phyloP scores from a whole-genome alignment of 108 stramenopile species.

The Schizochytrium sp. region DNA sequence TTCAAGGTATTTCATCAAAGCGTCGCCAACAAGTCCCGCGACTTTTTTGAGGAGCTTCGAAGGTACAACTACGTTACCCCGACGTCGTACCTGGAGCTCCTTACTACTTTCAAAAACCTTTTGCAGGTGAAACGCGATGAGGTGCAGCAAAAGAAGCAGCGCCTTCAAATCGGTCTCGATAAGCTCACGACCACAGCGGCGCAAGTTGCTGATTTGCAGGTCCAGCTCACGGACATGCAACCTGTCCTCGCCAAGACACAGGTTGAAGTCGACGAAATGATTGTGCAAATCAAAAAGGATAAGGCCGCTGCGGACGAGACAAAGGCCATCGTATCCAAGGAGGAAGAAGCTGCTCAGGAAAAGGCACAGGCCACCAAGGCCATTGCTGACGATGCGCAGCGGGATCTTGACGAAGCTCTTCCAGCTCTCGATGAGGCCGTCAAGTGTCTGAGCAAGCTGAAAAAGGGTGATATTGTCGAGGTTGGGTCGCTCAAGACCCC shows the following conservation, averaged over 20 bases:
- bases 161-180: constrained; percentile 56
- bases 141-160: constrained; percentile 39
- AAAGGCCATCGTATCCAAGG: constrained; percentile 40
- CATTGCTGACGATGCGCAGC: constrained; percentile 53
- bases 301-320: constrained; percentile 46
- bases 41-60: constrained; percentile 45
- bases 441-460: constrained; percentile 45
- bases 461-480: constrained; percentile 55
- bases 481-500: constrained; percentile 44
- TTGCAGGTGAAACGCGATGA: constrained; percentile 40
- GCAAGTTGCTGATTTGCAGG: constrained; percentile 40
- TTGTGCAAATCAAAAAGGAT: constrained; percentile 42
- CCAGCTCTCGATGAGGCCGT: constrained; percentile 55
- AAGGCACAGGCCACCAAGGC: constrained; percentile 41
- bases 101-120: constrained; percentile 43
- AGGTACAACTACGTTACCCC: constrained; percentile 57
- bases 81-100: constrained; percentile 54
- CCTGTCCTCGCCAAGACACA: constrained; percentile 48
- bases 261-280: constrained; percentile 41
- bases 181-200: constrained; percentile 38
- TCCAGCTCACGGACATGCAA: constrained; percentile 48
- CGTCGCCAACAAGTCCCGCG: constrained; percentile 40
- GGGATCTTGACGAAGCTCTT: constrained; percentile 50
- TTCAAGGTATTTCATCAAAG: constrained; percentile 50
- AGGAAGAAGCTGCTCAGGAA: constrained; percentile 44